A percentile compares a stretch with the other conserved stretches of the same genome.
Evolutionary conservation across 2,329 filamentous ascomycete genomes (phyloP).

Genomic region (Sporothrix brunneoviolacea): DNA sequence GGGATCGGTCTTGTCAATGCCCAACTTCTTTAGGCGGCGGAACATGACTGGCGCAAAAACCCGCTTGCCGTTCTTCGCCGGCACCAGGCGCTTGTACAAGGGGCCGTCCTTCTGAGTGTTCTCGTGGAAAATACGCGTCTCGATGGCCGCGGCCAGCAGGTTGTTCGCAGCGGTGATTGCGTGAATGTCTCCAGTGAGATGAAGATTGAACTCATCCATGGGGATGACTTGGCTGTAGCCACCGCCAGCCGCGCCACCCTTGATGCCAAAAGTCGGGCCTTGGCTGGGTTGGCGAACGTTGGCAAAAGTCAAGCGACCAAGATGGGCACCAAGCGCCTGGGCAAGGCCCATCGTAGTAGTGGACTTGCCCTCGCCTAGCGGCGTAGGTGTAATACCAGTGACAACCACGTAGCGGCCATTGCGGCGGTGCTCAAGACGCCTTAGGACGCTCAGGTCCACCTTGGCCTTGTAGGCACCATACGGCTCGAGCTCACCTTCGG

Average conservation of each 20-base stretch:
- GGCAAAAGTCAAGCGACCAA: conserved; percentile 84
- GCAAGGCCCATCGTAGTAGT: conserved; percentile 95
- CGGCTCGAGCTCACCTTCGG: conserved; percentile 82
- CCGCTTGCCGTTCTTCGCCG: conserved; percentile 81
- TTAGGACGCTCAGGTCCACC: conserved; percentile 74
- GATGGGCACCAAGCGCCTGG: conserved; percentile 83
- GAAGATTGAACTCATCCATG: conserved; percentile 99
- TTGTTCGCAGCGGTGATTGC: conserved; percentile 97
- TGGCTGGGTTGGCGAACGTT: conserved; percentile 97
- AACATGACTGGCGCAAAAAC: conserved; percentile 87
- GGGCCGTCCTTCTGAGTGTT: conserved; percentile 86
- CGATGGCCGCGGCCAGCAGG: conserved; percentile 88
- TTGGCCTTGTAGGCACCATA: conserved; percentile 96
- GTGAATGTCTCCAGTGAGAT: conserved; percentile 95
- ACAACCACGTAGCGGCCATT: conserved; percentile 91
- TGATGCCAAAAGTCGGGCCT: conserved; percentile 97
- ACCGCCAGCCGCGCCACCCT: conserved; percentile 92
- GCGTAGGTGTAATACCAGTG: conserved; percentile 93
- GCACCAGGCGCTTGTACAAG: conserved; percentile 81
- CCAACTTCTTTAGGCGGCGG: conserved; percentile 87
- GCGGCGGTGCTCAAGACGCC: conserved; percentile 76
- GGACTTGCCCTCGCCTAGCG: conserved; percentile 94
- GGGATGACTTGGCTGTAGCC: conserved; percentile 99
- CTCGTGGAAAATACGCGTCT: conserved; percentile 98
- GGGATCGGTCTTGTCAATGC: conserved; percentile 90